A percentile compares a stretch with the other conserved stretches of the same genome.
Conservation (phyloP, 371 early-diverging fungal species). For the Catenaria anguillulae region DNA sequence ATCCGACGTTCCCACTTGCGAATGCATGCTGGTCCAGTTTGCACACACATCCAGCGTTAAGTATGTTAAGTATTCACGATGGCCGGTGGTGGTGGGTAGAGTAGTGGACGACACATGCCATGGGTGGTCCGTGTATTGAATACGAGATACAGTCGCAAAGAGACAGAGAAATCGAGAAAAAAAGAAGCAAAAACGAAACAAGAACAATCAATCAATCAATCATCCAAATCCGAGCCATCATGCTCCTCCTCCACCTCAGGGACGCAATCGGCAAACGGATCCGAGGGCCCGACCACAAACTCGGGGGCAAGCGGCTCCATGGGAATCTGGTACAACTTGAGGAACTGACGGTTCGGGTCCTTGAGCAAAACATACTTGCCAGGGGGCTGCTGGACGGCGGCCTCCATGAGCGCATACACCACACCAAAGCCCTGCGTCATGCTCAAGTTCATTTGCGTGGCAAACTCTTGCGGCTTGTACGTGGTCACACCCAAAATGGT, state of each 20-base stretch:
- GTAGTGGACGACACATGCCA: too few species aligned
- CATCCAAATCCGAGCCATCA: too few species aligned
- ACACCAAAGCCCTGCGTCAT: slow-evolving; percentile 87
- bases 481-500: slow-evolving; percentile 65
- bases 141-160: too few species aligned
- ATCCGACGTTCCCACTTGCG: too few species aligned
- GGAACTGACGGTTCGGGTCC: slow-evolving; percentile 85
- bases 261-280: not conserved
- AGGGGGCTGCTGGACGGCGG: slow-evolving; percentile 67
- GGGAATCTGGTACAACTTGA: slow-evolving; percentile 64
- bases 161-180: too few species aligned
- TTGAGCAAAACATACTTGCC: slow-evolving; percentile 88
- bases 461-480: slow-evolving; percentile 83
- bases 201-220: too few species aligned
- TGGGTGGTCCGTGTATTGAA: too few species aligned
- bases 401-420: slow-evolving; percentile 76
- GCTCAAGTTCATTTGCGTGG: slow-evolving; percentile 72
- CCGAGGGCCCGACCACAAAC: not conserved
- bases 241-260: not conserved
- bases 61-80: too few species aligned
- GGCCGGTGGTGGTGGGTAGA: too few species aligned
- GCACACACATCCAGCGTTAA: too few species aligned
- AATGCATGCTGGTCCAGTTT: too few species aligned
- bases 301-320: slow-evolving; percentile 2
- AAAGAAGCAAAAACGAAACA: too few species aligned